A percentile compares a stretch with the other conserved stretches of the same genome.
These are phyloP conservation scores for Dryas octopetala DNA, from an alignment of 306 rosid genomes.

Conservation along the genomic window DNA sequence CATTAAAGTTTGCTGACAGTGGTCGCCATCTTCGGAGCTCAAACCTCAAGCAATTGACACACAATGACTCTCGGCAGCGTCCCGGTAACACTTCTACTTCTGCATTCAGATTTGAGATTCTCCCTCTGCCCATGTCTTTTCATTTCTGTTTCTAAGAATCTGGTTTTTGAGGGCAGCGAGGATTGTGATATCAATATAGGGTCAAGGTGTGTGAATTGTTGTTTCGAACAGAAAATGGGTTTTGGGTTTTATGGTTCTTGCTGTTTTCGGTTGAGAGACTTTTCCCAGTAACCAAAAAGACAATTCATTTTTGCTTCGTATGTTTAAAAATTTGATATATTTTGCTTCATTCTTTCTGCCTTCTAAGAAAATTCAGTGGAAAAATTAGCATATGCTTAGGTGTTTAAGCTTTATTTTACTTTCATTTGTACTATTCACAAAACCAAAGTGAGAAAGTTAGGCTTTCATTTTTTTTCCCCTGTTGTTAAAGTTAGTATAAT, in stretches of 20 bases:
- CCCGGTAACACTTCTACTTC: conserved; percentile 23
- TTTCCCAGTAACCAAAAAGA: neutral
- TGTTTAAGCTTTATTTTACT: neutral
- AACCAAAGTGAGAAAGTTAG: neutral
- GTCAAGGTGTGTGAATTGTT: neutral
- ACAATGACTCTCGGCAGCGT: conserved; percentile 32
- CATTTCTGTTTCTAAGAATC: neutral
- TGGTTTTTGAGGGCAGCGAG: neutral
- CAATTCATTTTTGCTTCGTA: neutral
- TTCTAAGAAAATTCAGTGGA: neutral
- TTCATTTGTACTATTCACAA: neutral
- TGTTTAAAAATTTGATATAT: neutral
- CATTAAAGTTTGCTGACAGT: neutral
- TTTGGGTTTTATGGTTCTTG: conserved; percentile 5
- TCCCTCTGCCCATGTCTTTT: neutral
- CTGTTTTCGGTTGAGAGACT: neutral
- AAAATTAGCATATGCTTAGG: neutral
- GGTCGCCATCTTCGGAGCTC: conserved; percentile 4
- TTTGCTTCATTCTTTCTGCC: neutral
- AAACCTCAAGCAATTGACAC: neutral
- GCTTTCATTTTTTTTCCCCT: neutral
- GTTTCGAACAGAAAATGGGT: neutral
- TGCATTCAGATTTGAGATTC: neutral
- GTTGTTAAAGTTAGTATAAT: neutral
- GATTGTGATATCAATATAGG: neutral